A percentile compares a stretch with the other conserved stretches of the same genome.
phyloP scores from a whole-genome alignment of 768 basidiomycete genomes.

The Holtermanniella nyarrowii region DNA sequence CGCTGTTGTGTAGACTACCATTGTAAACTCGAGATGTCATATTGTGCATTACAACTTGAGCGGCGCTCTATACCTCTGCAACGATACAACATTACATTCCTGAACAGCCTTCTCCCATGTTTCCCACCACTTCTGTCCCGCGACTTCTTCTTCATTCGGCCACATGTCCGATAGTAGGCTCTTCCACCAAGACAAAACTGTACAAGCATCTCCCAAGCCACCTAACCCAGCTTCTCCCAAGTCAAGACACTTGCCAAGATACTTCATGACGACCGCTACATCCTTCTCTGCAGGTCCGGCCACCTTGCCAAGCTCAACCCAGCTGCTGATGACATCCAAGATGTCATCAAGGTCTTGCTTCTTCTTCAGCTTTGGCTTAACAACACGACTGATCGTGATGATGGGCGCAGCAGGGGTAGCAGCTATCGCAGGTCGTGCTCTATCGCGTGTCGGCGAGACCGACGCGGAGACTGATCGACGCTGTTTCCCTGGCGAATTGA shows the following conservation, averaged over 20 bases:
- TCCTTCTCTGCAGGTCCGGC: constrained; percentile 63
- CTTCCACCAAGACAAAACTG: constrained; percentile 45
- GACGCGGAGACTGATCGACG: constrained; percentile 17
- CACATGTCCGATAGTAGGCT: constrained; percentile 40
- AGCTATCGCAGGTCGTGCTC: constrained; percentile 44
- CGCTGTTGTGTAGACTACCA: no score
- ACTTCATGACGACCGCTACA: constrained; percentile 63
- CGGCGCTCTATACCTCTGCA: constrained; percentile 61
- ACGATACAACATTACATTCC: constrained; percentile 56
- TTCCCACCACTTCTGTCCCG: constrained; percentile 68
- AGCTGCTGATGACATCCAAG: constrained; percentile 58
- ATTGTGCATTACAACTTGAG: constrained; percentile 43
- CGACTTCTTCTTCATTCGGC: constrained; percentile 8
- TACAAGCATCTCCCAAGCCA: constrained; percentile 48
- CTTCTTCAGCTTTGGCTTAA: constrained; percentile 20
- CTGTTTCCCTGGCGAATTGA: constrained; percentile 11
- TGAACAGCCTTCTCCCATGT: constrained; percentile 61
- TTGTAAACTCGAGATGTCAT: no score
- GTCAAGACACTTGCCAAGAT: constrained; percentile 60
- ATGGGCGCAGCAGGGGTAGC: constrained; percentile 3
- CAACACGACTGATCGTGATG: constrained; percentile 6
- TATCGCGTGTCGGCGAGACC: constrained; percentile 12
- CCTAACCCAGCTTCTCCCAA: constrained; percentile 68
- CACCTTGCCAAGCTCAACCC: constrained; percentile 58
- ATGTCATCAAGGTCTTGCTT: constrained; percentile 58